phyloP scores from a whole-genome alignment of 768 basidiomycete genomes.

The Serendipita sp. region DNA sequence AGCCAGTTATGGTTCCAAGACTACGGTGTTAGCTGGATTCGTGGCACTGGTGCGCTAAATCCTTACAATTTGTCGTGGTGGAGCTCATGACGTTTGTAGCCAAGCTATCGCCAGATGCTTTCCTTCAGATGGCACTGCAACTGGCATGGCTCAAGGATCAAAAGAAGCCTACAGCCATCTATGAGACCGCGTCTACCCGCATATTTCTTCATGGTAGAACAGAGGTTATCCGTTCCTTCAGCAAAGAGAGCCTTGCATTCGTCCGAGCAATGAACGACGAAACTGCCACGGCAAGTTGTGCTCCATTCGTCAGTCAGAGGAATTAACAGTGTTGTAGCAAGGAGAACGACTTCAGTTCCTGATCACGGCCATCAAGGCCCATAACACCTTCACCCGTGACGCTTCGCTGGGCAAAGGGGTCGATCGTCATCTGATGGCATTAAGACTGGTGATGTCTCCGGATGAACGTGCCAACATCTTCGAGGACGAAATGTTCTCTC shows the following conservation, averaged over 20 bases:
- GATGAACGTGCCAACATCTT: constrained; percentile 50
- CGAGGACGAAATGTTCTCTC: constrained; percentile 57
- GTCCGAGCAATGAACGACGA: constrained; percentile 59
- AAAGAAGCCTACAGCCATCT: constrained; percentile 67
- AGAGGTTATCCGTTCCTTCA: constrained; percentile 70
- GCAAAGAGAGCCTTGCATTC: constrained; percentile 56
- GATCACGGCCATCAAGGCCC: constrained; percentile 49
- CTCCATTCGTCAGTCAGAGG: background rate
- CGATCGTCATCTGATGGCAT: constrained; percentile 82
- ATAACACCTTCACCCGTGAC: constrained; percentile 54
- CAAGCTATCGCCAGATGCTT: constrained; percentile 58
- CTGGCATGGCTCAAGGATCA: constrained; percentile 77
- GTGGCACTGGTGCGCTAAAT: constrained; percentile 38
- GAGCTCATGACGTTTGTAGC: constrained; percentile 20
- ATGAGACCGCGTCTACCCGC: constrained; percentile 83
- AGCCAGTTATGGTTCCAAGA: constrained; percentile 67
- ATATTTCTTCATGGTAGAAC: constrained; percentile 78
- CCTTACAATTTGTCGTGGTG: background rate
- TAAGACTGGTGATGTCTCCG: constrained; percentile 46
- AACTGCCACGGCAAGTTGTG: constrained; percentile 28
- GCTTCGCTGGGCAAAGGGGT: constrained; percentile 71
- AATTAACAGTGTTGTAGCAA: constrained; percentile 16
- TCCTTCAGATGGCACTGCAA: constrained; percentile 81
- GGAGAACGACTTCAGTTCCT: constrained; percentile 34
- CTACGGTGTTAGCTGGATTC: constrained; percentile 82